Conservation (phyloP, 257 asterid genomes). For the Nicotiana attenuata region DNA sequence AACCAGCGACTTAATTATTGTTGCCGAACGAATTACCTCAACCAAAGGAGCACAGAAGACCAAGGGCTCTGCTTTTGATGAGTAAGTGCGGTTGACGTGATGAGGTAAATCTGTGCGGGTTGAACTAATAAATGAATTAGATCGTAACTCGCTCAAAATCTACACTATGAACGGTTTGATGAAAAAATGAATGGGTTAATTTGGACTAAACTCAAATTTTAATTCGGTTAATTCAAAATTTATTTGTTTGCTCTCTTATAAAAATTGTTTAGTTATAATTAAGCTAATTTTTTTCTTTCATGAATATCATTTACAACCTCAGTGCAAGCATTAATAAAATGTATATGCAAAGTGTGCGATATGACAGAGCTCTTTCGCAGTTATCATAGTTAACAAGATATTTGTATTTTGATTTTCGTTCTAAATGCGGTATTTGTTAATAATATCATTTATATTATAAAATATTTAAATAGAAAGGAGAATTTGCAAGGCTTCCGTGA, state of each 20-base stretch:
- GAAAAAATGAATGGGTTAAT: too few relatives aligned
- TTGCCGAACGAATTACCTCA: neutral
- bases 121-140: neutral
- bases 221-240: too few relatives aligned
- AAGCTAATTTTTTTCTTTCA: neutral
- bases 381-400: neutral
- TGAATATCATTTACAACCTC: neutral
- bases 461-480: neutral
- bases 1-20: neutral
- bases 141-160: neutral
- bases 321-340: neutral
- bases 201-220: neutral
- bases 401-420: neutral
- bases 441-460: neutral
- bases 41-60: neutral
- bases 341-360: neutral
- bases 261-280: too few relatives aligned
- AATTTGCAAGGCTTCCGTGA: neutral
- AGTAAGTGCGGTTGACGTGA: neutral
- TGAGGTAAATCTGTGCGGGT: too few relatives aligned
- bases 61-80: neutral
- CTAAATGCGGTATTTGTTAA: neutral
- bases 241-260: neutral
- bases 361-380: neutral
- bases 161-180: neutral